Conservation (phyloP, 148 eudicot species). For the Tetragonia tetragonoides region DNA sequence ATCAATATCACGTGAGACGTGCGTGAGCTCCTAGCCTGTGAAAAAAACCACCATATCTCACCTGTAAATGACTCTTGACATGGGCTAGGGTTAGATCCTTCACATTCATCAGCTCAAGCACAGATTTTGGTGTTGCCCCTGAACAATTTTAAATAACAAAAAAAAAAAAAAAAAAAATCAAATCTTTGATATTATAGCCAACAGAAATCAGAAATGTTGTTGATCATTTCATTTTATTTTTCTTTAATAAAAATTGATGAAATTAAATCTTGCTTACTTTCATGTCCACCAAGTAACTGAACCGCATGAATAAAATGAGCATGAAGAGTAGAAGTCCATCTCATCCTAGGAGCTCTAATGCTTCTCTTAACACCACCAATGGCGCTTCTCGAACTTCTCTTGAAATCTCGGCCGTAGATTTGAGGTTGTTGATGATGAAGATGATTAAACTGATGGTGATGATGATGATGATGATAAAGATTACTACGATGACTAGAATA, state of each 20-base stretch:
- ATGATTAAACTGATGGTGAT: not conserved
- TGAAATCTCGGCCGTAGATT: conserved; percentile 38
- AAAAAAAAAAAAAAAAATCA: no score
- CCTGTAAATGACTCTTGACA: conserved; percentile 97
- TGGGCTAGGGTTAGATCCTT: conserved; percentile 97
- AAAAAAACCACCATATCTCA: conserved; percentile 9
- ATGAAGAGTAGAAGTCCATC: conserved; percentile 98
- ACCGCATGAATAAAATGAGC: conserved; percentile 96
- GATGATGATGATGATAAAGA: not conserved
- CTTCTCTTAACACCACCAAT: conserved; percentile 47
- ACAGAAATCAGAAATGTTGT: no score
- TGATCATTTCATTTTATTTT: no score
- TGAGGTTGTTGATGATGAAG: conserved; percentile 19
- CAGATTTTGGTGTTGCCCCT: conserved; percentile 99
- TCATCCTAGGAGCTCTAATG: conserved; percentile 87
- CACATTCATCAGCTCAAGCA: conserved; percentile 93
- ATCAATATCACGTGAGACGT: no score
- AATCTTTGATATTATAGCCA: no score
- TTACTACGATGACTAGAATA: not conserved
- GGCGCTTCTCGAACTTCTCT: conserved; percentile 50
- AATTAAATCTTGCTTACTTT: conserved; percentile 44
- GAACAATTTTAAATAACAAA: not conserved
- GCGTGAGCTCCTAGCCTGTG: no score
- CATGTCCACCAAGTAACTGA: conserved; percentile 97
- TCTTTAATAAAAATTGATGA: no score